Percentiles rank a stretch among this genome's conserved stretches.
These are phyloP conservation scores for Diaporthe helianthi DNA, from an alignment of 2,329 filamentous ascomycete genomes.

Conservation along the genomic window DNA sequence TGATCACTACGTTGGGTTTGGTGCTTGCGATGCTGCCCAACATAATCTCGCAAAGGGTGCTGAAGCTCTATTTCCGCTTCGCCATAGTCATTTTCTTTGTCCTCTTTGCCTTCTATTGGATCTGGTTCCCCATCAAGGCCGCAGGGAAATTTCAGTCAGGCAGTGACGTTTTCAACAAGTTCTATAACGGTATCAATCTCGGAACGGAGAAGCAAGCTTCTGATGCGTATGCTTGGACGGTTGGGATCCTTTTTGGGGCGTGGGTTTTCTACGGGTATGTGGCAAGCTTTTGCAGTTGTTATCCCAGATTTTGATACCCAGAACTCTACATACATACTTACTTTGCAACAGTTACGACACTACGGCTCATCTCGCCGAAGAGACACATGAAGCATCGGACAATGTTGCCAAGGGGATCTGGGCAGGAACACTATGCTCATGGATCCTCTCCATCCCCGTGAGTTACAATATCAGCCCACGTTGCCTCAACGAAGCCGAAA, in stretches of 20 bases:
- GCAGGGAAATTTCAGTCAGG: slow-evolving; percentile 44
- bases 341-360: slow-evolving; percentile 39
- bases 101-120: slow-evolving; percentile 47
- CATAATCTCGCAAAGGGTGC: slow-evolving; percentile 43
- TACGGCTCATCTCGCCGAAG: slow-evolving; percentile 47
- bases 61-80: slow-evolving; percentile 47
- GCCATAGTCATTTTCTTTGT: slow-evolving; percentile 46
- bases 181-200: slow-evolving; percentile 49
- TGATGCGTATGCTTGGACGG: slow-evolving; percentile 47
- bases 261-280: slow-evolving; percentile 46
- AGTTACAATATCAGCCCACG: not conserved
- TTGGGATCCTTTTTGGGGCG: slow-evolving; percentile 46
- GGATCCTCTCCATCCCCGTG: slow-evolving; percentile 46
- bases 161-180: slow-evolving; percentile 44
- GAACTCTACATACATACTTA: not conserved
- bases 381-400: slow-evolving; percentile 46
- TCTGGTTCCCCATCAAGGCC: slow-evolving; percentile 48
- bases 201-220: slow-evolving; percentile 44
- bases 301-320: too few relatives aligned
- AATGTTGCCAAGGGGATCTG: slow-evolving; percentile 50
- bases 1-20: slow-evolving; percentile 46
- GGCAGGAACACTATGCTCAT: slow-evolving; percentile 45
- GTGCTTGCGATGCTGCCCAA: slow-evolving; percentile 47
- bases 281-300: not conserved
- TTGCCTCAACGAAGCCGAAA: too few relatives aligned